Base-by-base conservation (phyloP, 2,329 filamentous ascomycete genomes). In the Diplodia corticola region DNA sequence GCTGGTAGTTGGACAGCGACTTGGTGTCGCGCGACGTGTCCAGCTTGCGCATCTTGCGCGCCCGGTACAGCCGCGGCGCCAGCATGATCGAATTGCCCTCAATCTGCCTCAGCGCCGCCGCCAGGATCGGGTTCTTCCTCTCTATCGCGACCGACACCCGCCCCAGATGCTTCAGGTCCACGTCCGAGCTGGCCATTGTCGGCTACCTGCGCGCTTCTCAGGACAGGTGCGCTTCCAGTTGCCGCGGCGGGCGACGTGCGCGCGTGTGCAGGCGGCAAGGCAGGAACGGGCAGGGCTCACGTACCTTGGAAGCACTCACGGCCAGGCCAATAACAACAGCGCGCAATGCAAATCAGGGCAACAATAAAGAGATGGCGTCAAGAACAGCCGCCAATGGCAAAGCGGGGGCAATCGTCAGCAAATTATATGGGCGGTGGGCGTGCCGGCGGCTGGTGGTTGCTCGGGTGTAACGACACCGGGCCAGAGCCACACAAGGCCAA, bases 101-200 rank as follows among this genome's bases (percentile, higher is more conserved):
- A 48, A 98, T 89, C 78, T 95, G 95, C 80, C 93, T 97, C 54
- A 99, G 86, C 76, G 92, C 93, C 22, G 86, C 86, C 7, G 91
- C 91, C 53, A 98, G 86, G 20, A 93, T 84, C 3, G 91, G 89
- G 74, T 94, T 95, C 71, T 91, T 89, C 68, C 86, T 82, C 75
- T 89, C 88, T 71, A 92, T 93, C 68, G 88, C 85, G 79, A 89
- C 91, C 76, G 95, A 94, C 76, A 97, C 89, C 75, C 88, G 89
- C 80, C 92, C 93, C 74, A 99, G 85, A 80, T 96, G 97, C 81
- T 98, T 99, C 81, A 97, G 93, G 79, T 99, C 95, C 69, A 98
- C 92, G 80, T 97, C 92, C 68, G 93, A 95, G 76, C 93, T 95
- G 81, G 95, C 95, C 95, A 98, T 99, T 77, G 24, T 55, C 20